Conservation (phyloP, 2,329 filamentous ascomycete genomes). For the Fusarium denticulatum region DNA sequence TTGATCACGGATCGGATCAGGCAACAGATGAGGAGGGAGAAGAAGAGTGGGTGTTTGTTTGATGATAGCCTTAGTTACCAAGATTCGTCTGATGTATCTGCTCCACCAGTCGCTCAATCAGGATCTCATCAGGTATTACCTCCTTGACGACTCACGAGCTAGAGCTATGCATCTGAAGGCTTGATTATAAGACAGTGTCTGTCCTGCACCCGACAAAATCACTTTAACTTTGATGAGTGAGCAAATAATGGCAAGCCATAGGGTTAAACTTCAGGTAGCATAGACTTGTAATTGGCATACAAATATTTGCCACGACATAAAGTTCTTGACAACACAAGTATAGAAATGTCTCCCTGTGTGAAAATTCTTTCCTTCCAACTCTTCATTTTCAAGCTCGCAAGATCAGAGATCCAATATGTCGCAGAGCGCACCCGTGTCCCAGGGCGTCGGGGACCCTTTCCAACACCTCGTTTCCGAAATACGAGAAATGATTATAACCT, state of each 20-base stretch:
- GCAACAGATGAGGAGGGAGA: neutral
- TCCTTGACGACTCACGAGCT: neutral
- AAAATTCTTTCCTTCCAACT: accelerated
- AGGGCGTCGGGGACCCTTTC: neutral
- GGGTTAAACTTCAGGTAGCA: neutral
- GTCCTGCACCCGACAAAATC: accelerated
- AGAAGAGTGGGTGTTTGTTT: neutral
- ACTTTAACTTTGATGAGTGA: neutral
- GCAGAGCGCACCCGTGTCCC: accelerated
- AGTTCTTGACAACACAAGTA: neutral
- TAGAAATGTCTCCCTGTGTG: neutral
- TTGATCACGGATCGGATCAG: neutral
- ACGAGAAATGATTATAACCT: neutral
- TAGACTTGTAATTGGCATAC: neutral
- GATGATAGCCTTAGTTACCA: neutral
- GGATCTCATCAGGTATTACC: too few relatives aligned
- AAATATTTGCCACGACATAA: neutral
- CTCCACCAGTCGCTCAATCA: neutral
- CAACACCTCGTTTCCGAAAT: neutral
- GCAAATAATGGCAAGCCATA: neutral
- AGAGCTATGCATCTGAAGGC: accelerated
- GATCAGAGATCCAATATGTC: too few relatives aligned
- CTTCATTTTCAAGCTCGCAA: neutral
- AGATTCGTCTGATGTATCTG: neutral
- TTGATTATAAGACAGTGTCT: accelerated